These are phyloP conservation scores for Yamadazyma tumulicola DNA, from an alignment of 805 yeast species.

Conservation along the genomic window DNA sequence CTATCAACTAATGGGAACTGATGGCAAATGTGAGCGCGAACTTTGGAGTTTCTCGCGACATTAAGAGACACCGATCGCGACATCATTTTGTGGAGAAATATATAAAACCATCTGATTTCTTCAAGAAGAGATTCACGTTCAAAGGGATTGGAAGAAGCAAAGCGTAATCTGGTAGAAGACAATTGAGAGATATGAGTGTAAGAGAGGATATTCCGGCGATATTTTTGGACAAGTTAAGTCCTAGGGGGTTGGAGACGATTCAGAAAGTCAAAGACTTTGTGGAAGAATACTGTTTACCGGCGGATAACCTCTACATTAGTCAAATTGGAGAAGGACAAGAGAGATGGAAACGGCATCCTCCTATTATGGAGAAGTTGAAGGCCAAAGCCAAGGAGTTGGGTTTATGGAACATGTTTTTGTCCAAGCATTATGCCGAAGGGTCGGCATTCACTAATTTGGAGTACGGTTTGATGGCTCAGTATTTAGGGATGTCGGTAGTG, in stretches of 20 bases:
- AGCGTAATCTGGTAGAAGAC: not conserved
- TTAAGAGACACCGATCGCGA: not conserved
- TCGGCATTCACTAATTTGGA: slow-evolving; percentile 61
- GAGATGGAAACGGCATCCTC: slow-evolving; percentile 49
- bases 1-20: no score
- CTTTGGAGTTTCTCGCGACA: not conserved
- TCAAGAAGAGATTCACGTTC: not conserved
- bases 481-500: slow-evolving; percentile 50
- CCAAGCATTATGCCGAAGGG: slow-evolving; percentile 46
- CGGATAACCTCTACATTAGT: slow-evolving; percentile 41
- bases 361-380: slow-evolving; percentile 49
- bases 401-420: slow-evolving; percentile 59
- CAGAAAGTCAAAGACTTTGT: slow-evolving; percentile 47
- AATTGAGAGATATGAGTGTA: slow-evolving; percentile 5
- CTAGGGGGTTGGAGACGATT: slow-evolving; percentile 36
- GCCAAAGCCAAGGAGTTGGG: slow-evolving; percentile 49
- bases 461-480: slow-evolving; percentile 63
- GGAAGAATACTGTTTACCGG: slow-evolving; percentile 55
- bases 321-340: slow-evolving; percentile 40
- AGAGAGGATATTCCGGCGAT: slow-evolving; percentile 39
- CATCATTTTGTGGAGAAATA: not conserved
- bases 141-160: not conserved
- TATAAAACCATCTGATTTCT: not conserved
- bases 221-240: slow-evolving; percentile 33
- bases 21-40: slow-evolving; percentile 9